Base-by-base conservation (phyloP, 1,284 basidiomycete species). In the Abortiporus biennis region DNA sequence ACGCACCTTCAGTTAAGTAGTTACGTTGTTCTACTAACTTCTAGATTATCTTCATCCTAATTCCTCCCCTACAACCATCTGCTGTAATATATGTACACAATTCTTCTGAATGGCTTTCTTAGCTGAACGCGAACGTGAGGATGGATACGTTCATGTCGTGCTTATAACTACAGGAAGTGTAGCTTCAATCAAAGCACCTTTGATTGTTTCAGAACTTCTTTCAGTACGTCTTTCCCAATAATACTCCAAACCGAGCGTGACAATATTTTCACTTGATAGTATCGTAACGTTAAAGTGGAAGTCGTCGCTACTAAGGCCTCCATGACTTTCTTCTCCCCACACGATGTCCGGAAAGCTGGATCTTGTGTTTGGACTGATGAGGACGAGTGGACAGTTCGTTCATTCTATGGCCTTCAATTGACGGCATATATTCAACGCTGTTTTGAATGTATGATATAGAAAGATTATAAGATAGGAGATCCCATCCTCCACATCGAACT, bases 401-500 rank as follows among this genome's bases (percentile, higher is more conserved):
- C 15, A n/a, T 15, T 12, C 16, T 20, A 12, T 39, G 22, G 19
- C 5, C 20, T n/a, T 13, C 38, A n/a, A 37, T n/a, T 39, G 22
- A 25, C 20, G 35, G 19, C 6, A 17, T 17, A 13, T 16, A n/a
- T 29, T 29, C 27, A 9, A 36, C 34, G 24, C 31, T 32, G 16
- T 6, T n/a, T 30, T 29, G 25, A 38, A 9, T 11, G 30, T 43
- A 16, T 27, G 13, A n/a, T n/a, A 12, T 43, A 83, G 80, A 68
- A 59, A 12, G 62, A 60, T 61, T 84, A 75, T 50, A 75, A 74
- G 47, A 77, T 95, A 32, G 90, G 92, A 0, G 90, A 98, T 56
- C 89, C 94, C 0, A 95, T 99, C 44, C 69, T 98, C 31, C 95
- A 99, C 61, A 98, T 99, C 43, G 93, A 98, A 68, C 77, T 99